Conservation (phyloP, 305 asterid genomes). For the Rubia balearica region DNA sequence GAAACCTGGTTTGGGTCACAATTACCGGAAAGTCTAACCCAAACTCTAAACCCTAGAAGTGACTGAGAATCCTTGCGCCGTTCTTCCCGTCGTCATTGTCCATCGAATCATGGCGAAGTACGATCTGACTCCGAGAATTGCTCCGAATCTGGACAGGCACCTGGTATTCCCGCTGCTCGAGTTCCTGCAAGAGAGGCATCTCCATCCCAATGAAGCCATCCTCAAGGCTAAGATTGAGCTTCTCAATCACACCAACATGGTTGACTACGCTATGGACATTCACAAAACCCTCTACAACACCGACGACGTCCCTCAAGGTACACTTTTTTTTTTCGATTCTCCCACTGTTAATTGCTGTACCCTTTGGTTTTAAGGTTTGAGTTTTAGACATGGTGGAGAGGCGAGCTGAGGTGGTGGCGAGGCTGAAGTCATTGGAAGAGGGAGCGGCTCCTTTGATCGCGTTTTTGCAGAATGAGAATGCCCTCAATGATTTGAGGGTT, state of each 20-base stretch:
- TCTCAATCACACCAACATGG: slow-evolving; percentile 86
- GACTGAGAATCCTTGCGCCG: background rate
- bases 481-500: slow-evolving; percentile 81
- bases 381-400: slow-evolving; percentile 45
- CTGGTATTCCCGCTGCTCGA: slow-evolving; percentile 81
- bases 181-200: slow-evolving; percentile 67
- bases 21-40: background rate
- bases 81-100: background rate
- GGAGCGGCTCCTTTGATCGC: slow-evolving; percentile 76
- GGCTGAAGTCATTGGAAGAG: slow-evolving; percentile 69
- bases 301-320: slow-evolving; percentile 80
- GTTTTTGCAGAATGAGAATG: slow-evolving; percentile 82
- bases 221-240: slow-evolving; percentile 76
- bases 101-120: slow-evolving; percentile 43
- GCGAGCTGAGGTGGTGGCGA: slow-evolving; percentile 45
- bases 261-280: slow-evolving; percentile 89
- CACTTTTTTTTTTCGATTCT: background rate
- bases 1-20: background rate
- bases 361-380: background rate
- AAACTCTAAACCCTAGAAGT: background rate
- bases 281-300: slow-evolving; percentile 64
- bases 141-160: slow-evolving; percentile 78
- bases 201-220: slow-evolving; percentile 64
- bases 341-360: background rate
- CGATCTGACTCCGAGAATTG: slow-evolving; percentile 72